Conservation (phyloP, 1,284 basidiomycete genomes). For the Ceratobasidium theobromae region DNA sequence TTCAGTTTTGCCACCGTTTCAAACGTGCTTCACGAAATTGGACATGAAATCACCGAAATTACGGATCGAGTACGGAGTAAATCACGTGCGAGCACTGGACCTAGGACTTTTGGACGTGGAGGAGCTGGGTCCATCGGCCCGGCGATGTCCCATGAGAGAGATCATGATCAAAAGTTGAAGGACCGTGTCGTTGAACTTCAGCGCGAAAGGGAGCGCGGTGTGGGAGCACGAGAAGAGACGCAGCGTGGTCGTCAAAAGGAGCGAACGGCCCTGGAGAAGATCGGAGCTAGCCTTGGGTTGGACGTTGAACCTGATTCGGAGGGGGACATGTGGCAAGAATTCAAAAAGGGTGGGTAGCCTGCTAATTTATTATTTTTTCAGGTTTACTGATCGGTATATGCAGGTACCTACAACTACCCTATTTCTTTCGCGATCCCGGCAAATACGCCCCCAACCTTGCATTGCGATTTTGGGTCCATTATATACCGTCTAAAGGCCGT, state of each 20-base stretch:
- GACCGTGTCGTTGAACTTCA: slow-evolving; percentile 4
- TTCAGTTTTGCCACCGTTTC: slow-evolving; percentile 44
- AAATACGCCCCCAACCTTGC: slow-evolving; percentile 76
- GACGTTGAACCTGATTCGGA: slow-evolving; percentile 52
- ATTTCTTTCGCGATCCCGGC: slow-evolving; percentile 87
- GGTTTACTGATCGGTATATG: slow-evolving; percentile 47
- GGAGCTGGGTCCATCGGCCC: slow-evolving; percentile 1
- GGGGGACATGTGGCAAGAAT: slow-evolving; percentile 77
- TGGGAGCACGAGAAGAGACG: slow-evolving; percentile 38
- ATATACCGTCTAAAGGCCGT: slow-evolving; percentile 79
- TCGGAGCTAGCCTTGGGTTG: slow-evolving; percentile 47
- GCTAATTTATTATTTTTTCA: too few species aligned
- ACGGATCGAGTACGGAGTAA: slow-evolving; percentile 33
- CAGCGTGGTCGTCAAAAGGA: slow-evolving; percentile 27
- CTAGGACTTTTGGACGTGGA: slow-evolving; percentile 7
- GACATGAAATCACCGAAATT: slow-evolving; percentile 43
- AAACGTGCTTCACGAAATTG: slow-evolving; percentile 43
- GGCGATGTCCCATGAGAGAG: not conserved
- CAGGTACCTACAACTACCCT: slow-evolving; percentile 93
- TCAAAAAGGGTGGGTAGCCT: too few species aligned
- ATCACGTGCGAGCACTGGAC: slow-evolving; percentile 5
- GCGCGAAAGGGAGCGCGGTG: not conserved
- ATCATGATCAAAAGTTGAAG: not conserved
- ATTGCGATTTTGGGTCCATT: slow-evolving; percentile 78
- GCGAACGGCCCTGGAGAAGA: slow-evolving; percentile 37